phyloP scores from a whole-genome alignment of 202 grass and related monocot species.

The Eragrostis tef region DNA sequence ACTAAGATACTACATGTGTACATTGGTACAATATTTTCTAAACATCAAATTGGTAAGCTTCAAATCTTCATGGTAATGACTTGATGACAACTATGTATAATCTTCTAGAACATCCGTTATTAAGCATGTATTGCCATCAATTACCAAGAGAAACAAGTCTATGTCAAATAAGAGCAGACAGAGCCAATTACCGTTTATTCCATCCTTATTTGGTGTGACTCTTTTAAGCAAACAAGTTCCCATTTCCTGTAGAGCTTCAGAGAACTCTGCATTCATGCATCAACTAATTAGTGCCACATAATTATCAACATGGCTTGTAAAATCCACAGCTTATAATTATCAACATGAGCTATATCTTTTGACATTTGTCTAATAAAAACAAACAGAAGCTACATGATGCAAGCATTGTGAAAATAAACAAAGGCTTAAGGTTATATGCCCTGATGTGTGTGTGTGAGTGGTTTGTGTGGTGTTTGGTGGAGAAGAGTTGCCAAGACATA shows the following conservation, averaged over 20 bases:
- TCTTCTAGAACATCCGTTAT: conserved; percentile 4
- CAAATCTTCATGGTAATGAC: background rate
- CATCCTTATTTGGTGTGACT: conserved; percentile 84
- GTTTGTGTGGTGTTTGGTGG: background rate
- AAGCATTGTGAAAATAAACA: conserved; percentile 9
- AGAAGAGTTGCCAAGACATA: conserved; percentile 6
- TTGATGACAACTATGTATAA: background rate
- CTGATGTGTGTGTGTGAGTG: no score
- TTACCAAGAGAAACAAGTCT: conserved; percentile 6
- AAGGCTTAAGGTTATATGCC: background rate
- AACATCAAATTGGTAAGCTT: background rate
- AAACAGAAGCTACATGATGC: conserved; percentile 19
- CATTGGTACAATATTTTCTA: background rate
- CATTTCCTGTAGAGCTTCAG: conserved; percentile 91
- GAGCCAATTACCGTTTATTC: conserved; percentile 72
- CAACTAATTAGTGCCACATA: conserved; percentile 28
- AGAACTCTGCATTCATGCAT: conserved; percentile 76
- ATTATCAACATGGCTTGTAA: background rate
- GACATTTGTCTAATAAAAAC: background rate
- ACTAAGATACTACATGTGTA: background rate
- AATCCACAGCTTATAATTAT: conserved; percentile 16
- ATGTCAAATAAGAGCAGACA: background rate
- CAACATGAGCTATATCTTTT: background rate
- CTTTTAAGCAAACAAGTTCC: conserved; percentile 92
- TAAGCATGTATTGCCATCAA: background rate